These are phyloP conservation scores for Trametes sanguinea DNA, from an alignment of 768 basidiomycete species.

Conservation along the genomic window DNA sequence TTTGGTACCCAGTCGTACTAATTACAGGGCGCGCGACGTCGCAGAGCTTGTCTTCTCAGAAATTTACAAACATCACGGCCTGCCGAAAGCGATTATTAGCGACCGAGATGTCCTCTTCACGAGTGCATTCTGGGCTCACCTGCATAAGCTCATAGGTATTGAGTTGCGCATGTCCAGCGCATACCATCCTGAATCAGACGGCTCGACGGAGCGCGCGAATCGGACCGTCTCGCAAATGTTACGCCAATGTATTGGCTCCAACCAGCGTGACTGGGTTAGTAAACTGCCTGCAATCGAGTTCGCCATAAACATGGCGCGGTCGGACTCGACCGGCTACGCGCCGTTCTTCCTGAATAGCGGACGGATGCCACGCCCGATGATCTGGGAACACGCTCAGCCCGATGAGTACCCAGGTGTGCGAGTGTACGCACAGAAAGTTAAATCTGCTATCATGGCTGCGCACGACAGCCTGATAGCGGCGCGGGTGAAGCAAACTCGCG, in stretches of 20 bases:
- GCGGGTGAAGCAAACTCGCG: slow-evolving; percentile 33
- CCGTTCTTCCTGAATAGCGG: slow-evolving; percentile 35
- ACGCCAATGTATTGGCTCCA: slow-evolving; percentile 1
- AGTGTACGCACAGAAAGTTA: slow-evolving; percentile 29
- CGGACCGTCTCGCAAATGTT: slow-evolving; percentile 25
- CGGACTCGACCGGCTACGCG: slow-evolving; percentile 38
- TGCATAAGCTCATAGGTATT: no score
- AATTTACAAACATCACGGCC: no score
- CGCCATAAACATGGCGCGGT: slow-evolving; percentile 38
- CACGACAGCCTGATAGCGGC: slow-evolving; percentile 43
- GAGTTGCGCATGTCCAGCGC: no score
- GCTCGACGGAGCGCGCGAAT: slow-evolving; percentile 28
- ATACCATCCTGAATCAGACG: slow-evolving; percentile 36
- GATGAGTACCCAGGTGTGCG: slow-evolving; percentile 29
- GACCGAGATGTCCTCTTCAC: no score
- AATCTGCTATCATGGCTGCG: slow-evolving; percentile 31
- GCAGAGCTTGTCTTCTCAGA: no score
- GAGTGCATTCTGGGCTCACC: no score
- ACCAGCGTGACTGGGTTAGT: slow-evolving; percentile 34
- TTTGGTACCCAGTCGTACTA: no score
- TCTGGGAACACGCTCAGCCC: slow-evolving; percentile 27
- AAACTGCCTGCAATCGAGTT: slow-evolving; percentile 40
- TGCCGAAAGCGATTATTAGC: no score
- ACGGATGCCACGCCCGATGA: slow-evolving; percentile 28
- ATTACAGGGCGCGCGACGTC: no score